Percentiles rank a stretch among this genome's conserved stretches.
Conservation (phyloP, 768 basidiomycete species). For the Amanita pallidorosea region DNA sequence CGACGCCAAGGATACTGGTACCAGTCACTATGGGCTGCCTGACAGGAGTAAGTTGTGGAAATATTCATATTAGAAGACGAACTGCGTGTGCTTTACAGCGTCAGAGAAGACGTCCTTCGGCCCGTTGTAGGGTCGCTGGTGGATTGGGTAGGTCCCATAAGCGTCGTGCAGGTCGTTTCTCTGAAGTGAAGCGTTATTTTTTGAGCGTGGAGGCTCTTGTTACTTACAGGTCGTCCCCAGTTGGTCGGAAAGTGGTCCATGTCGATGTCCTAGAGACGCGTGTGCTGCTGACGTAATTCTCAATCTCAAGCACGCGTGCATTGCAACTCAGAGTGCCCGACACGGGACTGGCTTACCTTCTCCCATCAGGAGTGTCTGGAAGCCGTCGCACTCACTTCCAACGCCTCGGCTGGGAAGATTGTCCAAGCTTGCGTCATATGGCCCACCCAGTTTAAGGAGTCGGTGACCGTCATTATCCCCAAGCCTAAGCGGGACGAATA, state of each 20-base stretch:
- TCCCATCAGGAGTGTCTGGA: too few species aligned
- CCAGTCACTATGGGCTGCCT: slow-evolving; percentile 95
- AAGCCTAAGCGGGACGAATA: too few species aligned
- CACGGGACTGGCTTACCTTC: too few species aligned
- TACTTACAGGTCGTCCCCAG: slow-evolving; percentile 70
- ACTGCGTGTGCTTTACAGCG: slow-evolving; percentile 74
- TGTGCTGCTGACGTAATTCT: slow-evolving; percentile 8
- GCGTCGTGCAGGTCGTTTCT: slow-evolving; percentile 67
- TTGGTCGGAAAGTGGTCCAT: slow-evolving; percentile 84
- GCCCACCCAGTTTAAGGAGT: too few species aligned
- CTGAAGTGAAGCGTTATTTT: slow-evolving; percentile 20
- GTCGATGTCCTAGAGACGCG: background rate
- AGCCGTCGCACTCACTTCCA: too few species aligned
- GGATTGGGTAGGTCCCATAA: slow-evolving; percentile 69
- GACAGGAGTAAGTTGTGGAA: background rate
- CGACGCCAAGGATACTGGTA: slow-evolving; percentile 90
- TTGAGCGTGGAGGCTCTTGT: background rate
- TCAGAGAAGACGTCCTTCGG: slow-evolving; percentile 49
- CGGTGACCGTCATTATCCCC: too few species aligned
- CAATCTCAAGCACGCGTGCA: background rate
- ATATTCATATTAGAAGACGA: background rate
- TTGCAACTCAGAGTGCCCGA: too few species aligned
- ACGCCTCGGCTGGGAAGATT: too few species aligned
- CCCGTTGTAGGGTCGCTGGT: slow-evolving; percentile 40
- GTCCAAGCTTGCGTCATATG: too few species aligned